Evolutionary conservation across 1,284 basidiomycete genomes (phyloP), one percentile per base, ranked within the genome.

Genomic region (Malassezia sp.): DNA sequence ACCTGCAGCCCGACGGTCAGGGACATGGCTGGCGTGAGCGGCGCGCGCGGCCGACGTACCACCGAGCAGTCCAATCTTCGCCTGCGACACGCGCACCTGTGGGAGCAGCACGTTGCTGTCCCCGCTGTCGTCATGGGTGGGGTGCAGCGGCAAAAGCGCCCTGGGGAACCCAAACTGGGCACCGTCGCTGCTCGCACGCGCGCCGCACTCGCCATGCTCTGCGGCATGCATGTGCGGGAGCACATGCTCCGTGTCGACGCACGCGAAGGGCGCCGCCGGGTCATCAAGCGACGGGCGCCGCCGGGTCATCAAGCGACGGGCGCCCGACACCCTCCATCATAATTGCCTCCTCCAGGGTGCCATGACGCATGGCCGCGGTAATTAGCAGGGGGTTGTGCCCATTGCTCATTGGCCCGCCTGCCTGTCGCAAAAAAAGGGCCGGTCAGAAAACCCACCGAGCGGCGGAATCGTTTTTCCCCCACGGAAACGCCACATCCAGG

Each of bases 1-100:
- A 70, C 62, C 42, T 70, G 67, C 11, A 70, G 52, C 17, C 67
- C 67, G 10, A 68, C 52, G 11, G 61, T 68, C 9, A 68, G 51
- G 5, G 65, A 53, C 18, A 60, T 52, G 7, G 45, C 54, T 42
- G 24, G n/a, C 11, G 34, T 30, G 1, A 39, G 20, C 5, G 8
- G 20, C 5, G 7, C 15, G 20, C 26, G 21, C 36, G 12, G 10
- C 1, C 4, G 3, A 38, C 36, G 21, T 3, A 40, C 45, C 33
- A 21, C 43, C 30, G 3, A 46, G 22, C 5, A 47, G 11, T 5
- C 14, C 12, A 4, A 40, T 34, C 10, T 28, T 33, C 7, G 34
- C 17, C 1, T 23, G 10, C 11, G 3, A n/a, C 4, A n/a, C n/a
- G n/a, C 20, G 10, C 11, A n/a, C 20, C 18, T 17, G 27, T 21